Evolutionary conservation across 208 protist genomes (phyloP).

Genomic region (Trypanosoma brucei): DNA sequence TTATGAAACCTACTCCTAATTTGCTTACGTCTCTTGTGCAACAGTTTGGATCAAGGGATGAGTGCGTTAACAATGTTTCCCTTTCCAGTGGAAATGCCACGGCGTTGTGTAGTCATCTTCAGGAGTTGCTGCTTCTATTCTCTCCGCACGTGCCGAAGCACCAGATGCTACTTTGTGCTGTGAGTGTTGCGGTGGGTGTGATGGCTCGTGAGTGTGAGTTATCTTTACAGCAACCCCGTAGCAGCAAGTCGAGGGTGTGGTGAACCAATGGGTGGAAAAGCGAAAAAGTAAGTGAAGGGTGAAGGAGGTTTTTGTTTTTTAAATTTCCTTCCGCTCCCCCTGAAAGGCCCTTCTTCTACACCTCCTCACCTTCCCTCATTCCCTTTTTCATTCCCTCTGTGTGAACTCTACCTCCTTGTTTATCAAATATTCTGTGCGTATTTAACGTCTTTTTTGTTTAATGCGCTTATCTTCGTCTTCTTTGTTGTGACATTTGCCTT

Average conservation of each 20-base stretch:
- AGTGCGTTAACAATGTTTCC: background rate
- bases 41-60: conserved; percentile 28
- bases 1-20: conserved; percentile 38
- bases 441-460: too few relatives aligned
- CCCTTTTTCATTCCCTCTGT: too few relatives aligned
- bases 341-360: too few relatives aligned
- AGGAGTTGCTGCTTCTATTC: conserved; percentile 51
- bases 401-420: too few relatives aligned
- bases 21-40: conserved; percentile 46
- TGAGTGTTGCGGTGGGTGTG: conserved; percentile 33
- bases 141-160: conserved; percentile 35
- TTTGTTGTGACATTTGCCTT: too few relatives aligned
- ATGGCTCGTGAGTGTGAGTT: conserved; percentile 20
- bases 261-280: conserved; percentile 1
- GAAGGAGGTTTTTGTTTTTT: too few relatives aligned
- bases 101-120: conserved; percentile 14
- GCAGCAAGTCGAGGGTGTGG: background rate
- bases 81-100: background rate
- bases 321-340: too few relatives aligned
- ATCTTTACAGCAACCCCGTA: conserved; percentile 16
- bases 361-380: too few relatives aligned
- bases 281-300: background rate
- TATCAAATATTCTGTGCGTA: too few relatives aligned
- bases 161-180: conserved; percentile 50
- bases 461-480: too few relatives aligned